Evolutionary conservation across 2,329 filamentous ascomycete species (phyloP), one percentile per base, ranked within the genome.

Genomic region (Trichoderma sp.): DNA sequence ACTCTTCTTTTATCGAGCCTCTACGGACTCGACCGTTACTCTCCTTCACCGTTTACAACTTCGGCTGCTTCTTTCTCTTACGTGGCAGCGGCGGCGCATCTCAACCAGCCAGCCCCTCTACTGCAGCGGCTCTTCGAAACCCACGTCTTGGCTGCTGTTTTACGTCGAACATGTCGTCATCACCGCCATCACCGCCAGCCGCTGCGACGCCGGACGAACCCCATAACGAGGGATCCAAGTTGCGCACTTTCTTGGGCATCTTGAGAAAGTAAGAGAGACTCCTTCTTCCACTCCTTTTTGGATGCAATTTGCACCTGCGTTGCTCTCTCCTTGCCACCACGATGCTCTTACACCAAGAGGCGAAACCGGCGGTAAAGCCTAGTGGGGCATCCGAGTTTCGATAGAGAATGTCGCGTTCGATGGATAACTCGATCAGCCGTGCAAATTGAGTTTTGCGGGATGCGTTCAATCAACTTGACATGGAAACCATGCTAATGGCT

Each of bases 231-330:
- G 90, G 89, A 75, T 95, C 93, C 75, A 97, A 97, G 86, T 85
- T 98, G 78, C 92, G 90, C 83, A 97, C 93, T 1, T 97, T 98
- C 79, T 82, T 98, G 73, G 89, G 91, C 69, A 97, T 98, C 76
- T 83, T 98, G 79, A 91, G 92, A 83, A 97, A 93, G 94, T 97
- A 87, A 84, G 90, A 82, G 9, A 53, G n/a, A 14, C 34, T 7
- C 65, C 26, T 21, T 32, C 18, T n/a, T 1, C 3, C 34, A 9
- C 8, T 15, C 24, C 24, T 18, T 6, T 56, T 26, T 43, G 39
- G 53, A 60, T 58, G 28, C 21, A 62, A 53, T 2, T 11, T 43
- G 30, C 24, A 18, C 26, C 12, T 24, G 15, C 24, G 15, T 18
- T 39, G 65, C 57, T 26, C 24, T 14, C 26, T 7, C n/a, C 21